phyloP scores from a whole-genome alignment of 176 grass and related monocot species.

The Microstegium vimineum region DNA sequence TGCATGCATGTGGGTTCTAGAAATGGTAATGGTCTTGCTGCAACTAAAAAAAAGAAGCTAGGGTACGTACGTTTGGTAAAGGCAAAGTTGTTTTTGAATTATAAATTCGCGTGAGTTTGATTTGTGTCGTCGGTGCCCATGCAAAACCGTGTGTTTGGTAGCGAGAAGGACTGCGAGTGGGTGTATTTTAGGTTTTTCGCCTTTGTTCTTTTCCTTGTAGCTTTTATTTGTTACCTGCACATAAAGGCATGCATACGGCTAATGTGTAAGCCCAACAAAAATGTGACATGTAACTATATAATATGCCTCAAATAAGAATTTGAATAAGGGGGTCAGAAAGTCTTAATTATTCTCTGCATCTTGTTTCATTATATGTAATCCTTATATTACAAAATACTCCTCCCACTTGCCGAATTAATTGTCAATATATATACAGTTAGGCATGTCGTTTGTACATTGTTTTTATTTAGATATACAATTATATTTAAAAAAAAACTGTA shows the following conservation, averaged over 20 bases:
- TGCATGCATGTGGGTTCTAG: background rate
- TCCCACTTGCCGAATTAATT: background rate
- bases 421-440: no score
- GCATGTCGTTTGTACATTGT: background rate
- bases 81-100: background rate
- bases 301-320: constrained; percentile 21
- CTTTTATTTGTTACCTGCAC: constrained; percentile 4
- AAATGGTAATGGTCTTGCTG: background rate
- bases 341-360: background rate
- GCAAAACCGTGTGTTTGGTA: constrained; percentile 16
- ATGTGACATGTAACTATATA: constrained; percentile 9
- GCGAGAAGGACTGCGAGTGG: background rate
- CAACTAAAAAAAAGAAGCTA: background rate
- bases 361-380: background rate
- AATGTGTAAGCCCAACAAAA: constrained; percentile 19
- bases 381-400: background rate
- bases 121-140: background rate
- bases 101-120: background rate
- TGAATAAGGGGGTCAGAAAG: background rate
- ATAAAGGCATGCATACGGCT: constrained; percentile 9
- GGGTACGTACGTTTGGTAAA: background rate
- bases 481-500: background rate
- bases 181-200: constrained; percentile 18
- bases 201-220: background rate
- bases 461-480: background rate